Conservation (phyloP, 305 asterid genomes). For the Ilex paraguariensis region DNA sequence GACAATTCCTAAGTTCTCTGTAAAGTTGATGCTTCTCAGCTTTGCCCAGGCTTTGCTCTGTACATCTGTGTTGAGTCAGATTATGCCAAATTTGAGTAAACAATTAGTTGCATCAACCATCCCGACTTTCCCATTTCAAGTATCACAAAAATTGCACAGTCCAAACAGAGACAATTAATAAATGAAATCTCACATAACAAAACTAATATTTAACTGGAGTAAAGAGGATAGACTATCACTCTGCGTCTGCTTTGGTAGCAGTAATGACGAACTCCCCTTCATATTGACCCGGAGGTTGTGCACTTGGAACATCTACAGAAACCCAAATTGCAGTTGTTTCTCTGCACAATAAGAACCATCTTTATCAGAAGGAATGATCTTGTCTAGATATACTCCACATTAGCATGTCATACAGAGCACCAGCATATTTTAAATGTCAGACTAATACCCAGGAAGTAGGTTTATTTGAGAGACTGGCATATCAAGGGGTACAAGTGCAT, state of each 20-base stretch:
- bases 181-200: conserved; percentile 1
- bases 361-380: not conserved
- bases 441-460: conserved; percentile 79
- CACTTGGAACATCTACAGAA: conserved; percentile 75
- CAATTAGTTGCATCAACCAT: conserved; percentile 1
- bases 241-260: conserved; percentile 71
- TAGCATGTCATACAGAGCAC: too few species aligned
- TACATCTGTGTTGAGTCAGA: conserved; percentile 52
- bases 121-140: too few species aligned
- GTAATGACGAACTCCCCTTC: conserved; percentile 87
- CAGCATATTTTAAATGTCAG: too few species aligned
- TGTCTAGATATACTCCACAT: too few species aligned
- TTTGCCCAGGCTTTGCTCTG: conserved; percentile 50
- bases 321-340: conserved; percentile 83
- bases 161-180: not conserved
- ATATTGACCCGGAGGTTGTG: conserved; percentile 92
- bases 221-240: conserved; percentile 55
- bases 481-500: conserved; percentile 96
- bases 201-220: conserved; percentile 29
- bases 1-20: conserved; percentile 66
- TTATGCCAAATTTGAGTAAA: conserved; percentile 15
- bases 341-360: conserved; percentile 41
- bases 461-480: conserved; percentile 57
- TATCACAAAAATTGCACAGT: not conserved
- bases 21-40: conserved; percentile 63